Evolutionary conservation across 768 basidiomycete species (phyloP).

Genomic region (Pleurotus giganteus): DNA sequence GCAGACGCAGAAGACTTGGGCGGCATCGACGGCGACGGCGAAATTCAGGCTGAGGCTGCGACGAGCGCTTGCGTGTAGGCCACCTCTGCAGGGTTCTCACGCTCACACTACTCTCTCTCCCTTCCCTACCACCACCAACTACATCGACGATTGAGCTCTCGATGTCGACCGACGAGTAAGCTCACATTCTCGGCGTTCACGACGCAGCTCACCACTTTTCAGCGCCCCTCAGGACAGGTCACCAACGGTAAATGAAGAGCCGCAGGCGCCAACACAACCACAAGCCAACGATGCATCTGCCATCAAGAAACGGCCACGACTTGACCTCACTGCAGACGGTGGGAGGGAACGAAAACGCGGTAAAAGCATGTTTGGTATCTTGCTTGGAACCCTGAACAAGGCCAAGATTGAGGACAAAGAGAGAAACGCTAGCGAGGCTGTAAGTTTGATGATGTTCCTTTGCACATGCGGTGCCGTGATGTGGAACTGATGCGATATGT

Average conservation of each 20-base stretch:
- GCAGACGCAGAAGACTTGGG: constrained; percentile 20
- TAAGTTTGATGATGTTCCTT: constrained; percentile 30
- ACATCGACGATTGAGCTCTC: background rate
- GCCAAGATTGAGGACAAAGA: constrained; percentile 86
- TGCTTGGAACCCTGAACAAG: constrained; percentile 82
- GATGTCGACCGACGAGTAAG: constrained; percentile 4
- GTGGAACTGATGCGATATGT: background rate
- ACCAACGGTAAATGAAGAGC: constrained; percentile 20
- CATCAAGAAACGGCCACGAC: constrained; percentile 68
- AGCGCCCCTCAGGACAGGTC: constrained; percentile 10
- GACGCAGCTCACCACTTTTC: background rate
- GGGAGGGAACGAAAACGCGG: constrained; percentile 76
- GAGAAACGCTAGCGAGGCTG: constrained; percentile 82
- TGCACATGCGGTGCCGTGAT: background rate
- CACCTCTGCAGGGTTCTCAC: background rate
- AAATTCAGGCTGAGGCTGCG: background rate
- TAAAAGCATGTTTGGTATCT: constrained; percentile 84
- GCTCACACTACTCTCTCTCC: background rate
- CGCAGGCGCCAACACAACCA: constrained; percentile 41
- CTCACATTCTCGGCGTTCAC: background rate
- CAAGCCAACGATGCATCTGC: constrained; percentile 36
- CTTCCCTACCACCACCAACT: background rate
- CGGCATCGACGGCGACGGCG: background rate
- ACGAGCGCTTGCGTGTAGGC: background rate
- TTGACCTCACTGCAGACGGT: constrained; percentile 55